A percentile compares a stretch with the other conserved stretches of the same genome.
Evolutionary conservation across 371 early-diverging fungal species (phyloP).

Genomic region (Mortierella sp.): DNA sequence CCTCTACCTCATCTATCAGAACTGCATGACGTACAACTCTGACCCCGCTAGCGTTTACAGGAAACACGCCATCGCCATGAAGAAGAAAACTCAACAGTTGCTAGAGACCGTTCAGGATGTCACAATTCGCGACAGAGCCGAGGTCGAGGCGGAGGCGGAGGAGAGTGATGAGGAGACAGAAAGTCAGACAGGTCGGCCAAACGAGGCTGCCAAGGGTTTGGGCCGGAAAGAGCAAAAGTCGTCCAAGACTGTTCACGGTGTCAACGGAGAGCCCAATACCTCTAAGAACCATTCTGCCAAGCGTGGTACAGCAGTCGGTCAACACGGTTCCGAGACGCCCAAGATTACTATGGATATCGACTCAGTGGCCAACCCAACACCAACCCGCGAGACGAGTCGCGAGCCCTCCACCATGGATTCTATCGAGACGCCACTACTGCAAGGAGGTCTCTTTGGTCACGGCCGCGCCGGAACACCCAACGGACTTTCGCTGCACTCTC

Average conservation of each 20-base stretch:
- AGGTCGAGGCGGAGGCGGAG: constrained; percentile 62
- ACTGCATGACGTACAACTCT: constrained; percentile 88
- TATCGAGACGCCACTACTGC: constrained; percentile 31
- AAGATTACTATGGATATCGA: constrained; percentile 49
- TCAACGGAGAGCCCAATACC: constrained; percentile 36
- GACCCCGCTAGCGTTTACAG: constrained; percentile 81
- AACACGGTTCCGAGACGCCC: constrained; percentile 45
- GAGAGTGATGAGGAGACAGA: constrained; percentile 48
- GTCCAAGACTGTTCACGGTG: constrained; percentile 32
- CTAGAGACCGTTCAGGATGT: constrained; percentile 90
- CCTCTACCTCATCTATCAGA: constrained; percentile 85
- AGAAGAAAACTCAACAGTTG: constrained; percentile 78
- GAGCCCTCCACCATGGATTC: constrained; percentile 57
- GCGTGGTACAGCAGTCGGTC: constrained; percentile 23
- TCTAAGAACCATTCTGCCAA: constrained; percentile 23
- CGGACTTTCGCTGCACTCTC: constrained; percentile 15
- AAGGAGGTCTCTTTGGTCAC: constrained; percentile 36
- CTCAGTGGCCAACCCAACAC: constrained; percentile 28
- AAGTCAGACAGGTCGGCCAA: constrained; percentile 32
- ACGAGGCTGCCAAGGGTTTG: constrained; percentile 43
- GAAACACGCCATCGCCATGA: constrained; percentile 88
- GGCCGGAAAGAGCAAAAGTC: constrained; percentile 45
- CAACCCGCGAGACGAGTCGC: constrained; percentile 51
- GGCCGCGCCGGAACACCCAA: constrained; percentile 44
- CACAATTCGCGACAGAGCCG: constrained; percentile 71